Conservation (phyloP, 352 stramenopile species). For the Globisporangium mamillatum region DNA sequence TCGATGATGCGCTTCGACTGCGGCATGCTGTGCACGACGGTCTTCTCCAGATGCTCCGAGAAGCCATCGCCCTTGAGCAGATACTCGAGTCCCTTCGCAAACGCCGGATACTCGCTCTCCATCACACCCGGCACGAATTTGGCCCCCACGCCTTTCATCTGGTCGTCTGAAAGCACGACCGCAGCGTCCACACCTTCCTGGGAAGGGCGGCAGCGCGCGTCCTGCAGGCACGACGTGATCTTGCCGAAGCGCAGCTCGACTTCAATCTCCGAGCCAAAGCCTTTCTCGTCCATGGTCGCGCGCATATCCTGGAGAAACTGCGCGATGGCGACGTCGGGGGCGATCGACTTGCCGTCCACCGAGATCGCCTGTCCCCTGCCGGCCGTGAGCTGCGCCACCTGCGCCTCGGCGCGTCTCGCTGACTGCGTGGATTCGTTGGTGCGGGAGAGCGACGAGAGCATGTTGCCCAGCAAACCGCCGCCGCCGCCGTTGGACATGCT, state of each 20-base stretch:
- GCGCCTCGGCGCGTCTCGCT: constrained; percentile 69
- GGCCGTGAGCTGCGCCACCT: constrained; percentile 69
- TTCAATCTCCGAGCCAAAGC: constrained; percentile 74
- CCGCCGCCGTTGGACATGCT: constrained; percentile 35
- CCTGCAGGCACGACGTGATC: constrained; percentile 76
- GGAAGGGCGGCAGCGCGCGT: constrained; percentile 68
- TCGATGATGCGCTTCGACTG: constrained; percentile 79
- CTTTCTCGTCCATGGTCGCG: constrained; percentile 70
- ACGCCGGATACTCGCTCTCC: constrained; percentile 67
- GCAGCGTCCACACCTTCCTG: constrained; percentile 70
- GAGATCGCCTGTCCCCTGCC: constrained; percentile 67
- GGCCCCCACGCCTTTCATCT: constrained; percentile 77
- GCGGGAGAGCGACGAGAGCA: constrained; percentile 68
- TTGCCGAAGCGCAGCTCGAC: constrained; percentile 81
- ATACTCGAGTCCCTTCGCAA: constrained; percentile 59
- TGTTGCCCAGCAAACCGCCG: constrained; percentile 47
- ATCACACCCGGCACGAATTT: constrained; percentile 79
- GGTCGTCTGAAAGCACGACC: constrained; percentile 62
- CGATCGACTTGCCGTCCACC: constrained; percentile 59
- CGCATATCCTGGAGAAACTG: constrained; percentile 82
- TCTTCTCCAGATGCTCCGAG: constrained; percentile 73
- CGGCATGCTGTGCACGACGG: constrained; percentile 74
- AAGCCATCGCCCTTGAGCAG: constrained; percentile 72
- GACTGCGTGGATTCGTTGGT: constrained; percentile 78
- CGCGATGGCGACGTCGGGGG: constrained; percentile 77